Evolutionary conservation across 2,329 filamentous ascomycete genomes (phyloP), one percentile per base, ranked within the genome.

Genomic region (Sarocladium oryzae): DNA sequence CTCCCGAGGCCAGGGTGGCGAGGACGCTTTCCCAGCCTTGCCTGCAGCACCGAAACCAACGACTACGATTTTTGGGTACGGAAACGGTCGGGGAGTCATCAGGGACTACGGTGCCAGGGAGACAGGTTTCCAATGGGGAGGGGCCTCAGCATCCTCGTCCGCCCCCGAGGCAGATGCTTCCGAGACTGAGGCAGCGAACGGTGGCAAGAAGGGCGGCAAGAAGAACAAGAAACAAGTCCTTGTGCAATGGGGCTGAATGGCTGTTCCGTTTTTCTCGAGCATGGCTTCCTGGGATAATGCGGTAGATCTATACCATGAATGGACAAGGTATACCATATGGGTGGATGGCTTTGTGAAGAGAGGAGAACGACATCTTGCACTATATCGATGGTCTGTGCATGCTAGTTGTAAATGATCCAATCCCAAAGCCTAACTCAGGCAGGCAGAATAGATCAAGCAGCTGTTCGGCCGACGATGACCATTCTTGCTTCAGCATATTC

Each of bases 1-100:
- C 2, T n/a, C 33, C 3, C 46, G 33, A 7, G 54, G 50, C n/a
- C 35, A 40, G 21, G 36, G 61, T 26, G 67, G 65, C 43, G 69
- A 70, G 40, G 85, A 91, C 55, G 82, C 84, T 0, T 96, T 96
- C 68, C 92, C 91, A 0, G 85, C 89, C 1, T 76, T 96, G 1
- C 91, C 91, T 0, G 76, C 83, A 0, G 90, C 89, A 1, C 78
- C 87, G 0, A 96, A 84, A 60, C 78, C 79, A 2, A 72, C 73
- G 37, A 82, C 78, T 1, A 81, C 78, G 0, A 81, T 84, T 40
- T 82, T 83, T 51, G 46, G 46, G 2, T 49, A 49, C 20, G 81
- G 81, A 2, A 66, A 69, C 4, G 70, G 80, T 3, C 64, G 69
- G 3, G 65, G 72, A 28, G 79, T 85, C 15, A 70, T 78, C 43